Evolutionary conservation across 192 early-diverging fungal genomes (phyloP).

Genomic region (Chytriomyces hyalinus): DNA sequence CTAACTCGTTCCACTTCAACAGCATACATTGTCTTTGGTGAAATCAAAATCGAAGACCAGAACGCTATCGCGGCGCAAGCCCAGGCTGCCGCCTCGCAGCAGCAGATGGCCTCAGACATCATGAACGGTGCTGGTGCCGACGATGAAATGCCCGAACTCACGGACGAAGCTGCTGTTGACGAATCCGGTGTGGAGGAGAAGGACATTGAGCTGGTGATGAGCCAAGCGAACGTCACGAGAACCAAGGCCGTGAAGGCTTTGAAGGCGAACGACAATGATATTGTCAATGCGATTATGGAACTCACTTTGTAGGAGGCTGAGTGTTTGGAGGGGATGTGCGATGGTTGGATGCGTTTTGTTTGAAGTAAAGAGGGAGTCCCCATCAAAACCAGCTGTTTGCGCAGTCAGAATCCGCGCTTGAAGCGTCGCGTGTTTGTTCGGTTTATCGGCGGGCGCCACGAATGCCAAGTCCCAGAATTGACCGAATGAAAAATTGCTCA

Average conservation of each 20-base stretch:
- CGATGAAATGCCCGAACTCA: conserved; percentile 55
- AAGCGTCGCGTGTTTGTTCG: too few species aligned
- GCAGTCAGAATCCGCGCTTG: too few species aligned
- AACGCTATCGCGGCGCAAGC: conserved; percentile 61
- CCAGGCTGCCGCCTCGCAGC: conserved; percentile 70
- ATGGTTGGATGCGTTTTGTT: too few species aligned
- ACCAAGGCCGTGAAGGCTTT: conserved; percentile 91
- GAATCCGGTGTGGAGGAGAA: conserved; percentile 82
- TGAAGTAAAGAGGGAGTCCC: too few species aligned
- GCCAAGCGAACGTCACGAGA: conserved; percentile 86
- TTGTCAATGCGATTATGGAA: conserved; percentile 97
- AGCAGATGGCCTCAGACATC: conserved; percentile 51
- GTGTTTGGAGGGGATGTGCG: too few species aligned
- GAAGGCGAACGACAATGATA: conserved; percentile 65
- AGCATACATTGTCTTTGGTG: conserved; percentile 95
- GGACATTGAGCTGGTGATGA: conserved; percentile 94
- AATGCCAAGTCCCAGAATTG: too few species aligned
- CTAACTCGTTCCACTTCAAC: not conserved
- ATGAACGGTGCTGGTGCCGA: conserved; percentile 44
- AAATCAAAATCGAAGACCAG: conserved; percentile 87
- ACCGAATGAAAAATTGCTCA: too few species aligned
- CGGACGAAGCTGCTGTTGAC: conserved; percentile 75
- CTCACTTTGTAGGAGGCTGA: conserved; percentile 39
- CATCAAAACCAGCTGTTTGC: too few species aligned
- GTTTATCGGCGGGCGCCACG: too few species aligned